Percentiles rank a stretch among this genome's conserved stretches.
Evolutionary conservation across 2,329 filamentous ascomycete species (phyloP).

Genomic region (Chaetomium globosum): DNA sequence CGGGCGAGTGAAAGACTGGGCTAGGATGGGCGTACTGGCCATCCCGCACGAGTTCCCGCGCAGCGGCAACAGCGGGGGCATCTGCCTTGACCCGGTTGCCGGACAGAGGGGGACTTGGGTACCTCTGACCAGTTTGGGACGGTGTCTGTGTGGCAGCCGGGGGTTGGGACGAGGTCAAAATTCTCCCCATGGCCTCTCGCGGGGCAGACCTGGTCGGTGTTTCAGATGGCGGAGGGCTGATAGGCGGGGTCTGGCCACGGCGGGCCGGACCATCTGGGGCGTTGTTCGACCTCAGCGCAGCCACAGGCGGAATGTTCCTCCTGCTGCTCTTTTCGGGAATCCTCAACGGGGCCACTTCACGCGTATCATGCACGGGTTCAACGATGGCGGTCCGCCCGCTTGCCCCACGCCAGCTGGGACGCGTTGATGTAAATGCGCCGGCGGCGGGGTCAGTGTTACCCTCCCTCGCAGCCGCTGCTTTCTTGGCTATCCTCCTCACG

Average conservation of each 20-base stretch:
- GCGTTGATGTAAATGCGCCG: constrained; percentile 44
- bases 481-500: constrained; percentile 48
- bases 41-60: constrained; percentile 34
- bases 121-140: constrained; percentile 35
- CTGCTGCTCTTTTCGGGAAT: constrained; percentile 57
- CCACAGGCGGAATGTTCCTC: constrained; percentile 40
- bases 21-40: constrained; percentile 27
- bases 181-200: constrained; percentile 42
- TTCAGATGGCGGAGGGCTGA: constrained; percentile 41
- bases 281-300: constrained; percentile 25
- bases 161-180: constrained; percentile 43
- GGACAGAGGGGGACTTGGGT: constrained; percentile 47
- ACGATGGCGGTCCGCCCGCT: constrained; percentile 69
- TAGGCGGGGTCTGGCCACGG: constrained; percentile 40
- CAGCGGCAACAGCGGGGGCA: constrained; percentile 34
- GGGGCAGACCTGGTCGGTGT: constrained; percentile 32
- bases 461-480: constrained; percentile 28
- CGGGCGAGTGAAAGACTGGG: constrained; percentile 27
- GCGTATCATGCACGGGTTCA: constrained; percentile 64
- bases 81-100: constrained; percentile 35
- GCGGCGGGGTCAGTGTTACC: constrained; percentile 42
- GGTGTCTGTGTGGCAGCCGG: constrained; percentile 29
- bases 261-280: constrained; percentile 25
- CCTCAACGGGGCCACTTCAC: constrained; percentile 57
- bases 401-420: constrained; percentile 71